A percentile compares a stretch with the other conserved stretches of the same genome.
Conservation (phyloP, 805 yeast species). For the Monosporozyma solicola region DNA sequence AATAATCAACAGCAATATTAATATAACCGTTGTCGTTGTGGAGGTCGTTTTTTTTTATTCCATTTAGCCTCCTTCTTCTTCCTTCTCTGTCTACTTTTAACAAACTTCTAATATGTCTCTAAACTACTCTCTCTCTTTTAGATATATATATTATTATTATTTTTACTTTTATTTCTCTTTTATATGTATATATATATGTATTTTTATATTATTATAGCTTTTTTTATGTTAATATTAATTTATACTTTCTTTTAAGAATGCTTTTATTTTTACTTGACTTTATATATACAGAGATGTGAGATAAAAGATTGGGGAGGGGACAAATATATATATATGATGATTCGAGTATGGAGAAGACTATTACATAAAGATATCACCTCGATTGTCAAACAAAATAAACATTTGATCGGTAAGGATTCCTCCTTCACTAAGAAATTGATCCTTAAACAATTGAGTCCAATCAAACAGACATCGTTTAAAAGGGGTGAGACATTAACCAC, state of each 20-base stretch:
- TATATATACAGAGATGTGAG: too few relatives aligned
- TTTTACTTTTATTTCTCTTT: background rate
- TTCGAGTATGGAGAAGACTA: background rate
- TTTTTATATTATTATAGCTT: background rate
- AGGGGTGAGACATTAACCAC: background rate
- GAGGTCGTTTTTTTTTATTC: background rate
- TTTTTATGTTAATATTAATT: background rate
- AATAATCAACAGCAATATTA: slow-evolving; percentile 6
- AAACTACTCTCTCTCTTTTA: background rate
- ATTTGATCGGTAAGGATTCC: slow-evolving; percentile 26
- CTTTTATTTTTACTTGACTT: too few relatives aligned
- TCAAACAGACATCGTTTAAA: slow-evolving; percentile 6
- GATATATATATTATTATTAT: background rate
- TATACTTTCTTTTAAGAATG: background rate
- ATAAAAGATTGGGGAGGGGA: background rate
- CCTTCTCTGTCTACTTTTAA: background rate
- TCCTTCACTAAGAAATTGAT: slow-evolving; percentile 20
- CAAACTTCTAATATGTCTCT: background rate
- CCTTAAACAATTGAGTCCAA: slow-evolving; percentile 23
- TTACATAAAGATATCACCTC: background rate
- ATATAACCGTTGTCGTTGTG: background rate
- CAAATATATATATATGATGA: background rate
- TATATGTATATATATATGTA: background rate
- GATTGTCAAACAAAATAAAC: background rate
- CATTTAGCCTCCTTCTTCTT: background rate